Percentiles rank a stretch among this genome's conserved stretches.
Evolutionary conservation across 139 green algal species (phyloP).

Genomic region (Coccomyxa sp.): DNA sequence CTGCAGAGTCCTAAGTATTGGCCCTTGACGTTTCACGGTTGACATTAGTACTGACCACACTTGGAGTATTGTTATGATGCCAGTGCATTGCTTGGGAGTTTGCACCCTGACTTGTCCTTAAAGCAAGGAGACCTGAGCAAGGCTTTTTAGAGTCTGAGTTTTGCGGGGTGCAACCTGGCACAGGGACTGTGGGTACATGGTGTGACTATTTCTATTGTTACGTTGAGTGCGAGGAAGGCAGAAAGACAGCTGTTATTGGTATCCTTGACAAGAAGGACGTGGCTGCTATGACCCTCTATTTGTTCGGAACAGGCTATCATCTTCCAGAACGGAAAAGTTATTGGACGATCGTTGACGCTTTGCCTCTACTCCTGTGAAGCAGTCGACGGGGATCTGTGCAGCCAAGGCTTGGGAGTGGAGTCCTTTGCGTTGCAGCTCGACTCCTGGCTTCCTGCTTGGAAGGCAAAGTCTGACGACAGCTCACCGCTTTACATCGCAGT

Average conservation of each 20-base stretch:
- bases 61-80: too few relatives aligned
- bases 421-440: not conserved
- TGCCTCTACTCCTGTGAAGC: not conserved
- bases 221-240: too few relatives aligned
- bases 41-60: not conserved
- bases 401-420: not conserved
- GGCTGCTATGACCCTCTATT: too few relatives aligned
- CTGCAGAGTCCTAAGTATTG: not conserved
- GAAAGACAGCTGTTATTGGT: not conserved
- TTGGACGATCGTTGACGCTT: constrained; percentile 9
- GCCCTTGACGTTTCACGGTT: not conserved
- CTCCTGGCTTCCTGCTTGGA: not conserved
- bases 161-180: too few relatives aligned
- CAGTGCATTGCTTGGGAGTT: too few relatives aligned
- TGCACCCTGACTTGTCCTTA: too few relatives aligned
- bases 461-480: not conserved
- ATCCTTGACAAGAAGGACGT: too few relatives aligned
- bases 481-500: not conserved
- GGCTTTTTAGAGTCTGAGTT: too few relatives aligned
- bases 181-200: too few relatives aligned
- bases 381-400: not conserved
- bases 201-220: too few relatives aligned
- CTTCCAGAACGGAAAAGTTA: not conserved
- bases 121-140: too few relatives aligned
- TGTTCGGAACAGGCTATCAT: constrained; percentile 16